These are phyloP conservation scores for Didymella sp. DNA, from an alignment of 2,329 filamentous ascomycete genomes.

Conservation along the genomic window DNA sequence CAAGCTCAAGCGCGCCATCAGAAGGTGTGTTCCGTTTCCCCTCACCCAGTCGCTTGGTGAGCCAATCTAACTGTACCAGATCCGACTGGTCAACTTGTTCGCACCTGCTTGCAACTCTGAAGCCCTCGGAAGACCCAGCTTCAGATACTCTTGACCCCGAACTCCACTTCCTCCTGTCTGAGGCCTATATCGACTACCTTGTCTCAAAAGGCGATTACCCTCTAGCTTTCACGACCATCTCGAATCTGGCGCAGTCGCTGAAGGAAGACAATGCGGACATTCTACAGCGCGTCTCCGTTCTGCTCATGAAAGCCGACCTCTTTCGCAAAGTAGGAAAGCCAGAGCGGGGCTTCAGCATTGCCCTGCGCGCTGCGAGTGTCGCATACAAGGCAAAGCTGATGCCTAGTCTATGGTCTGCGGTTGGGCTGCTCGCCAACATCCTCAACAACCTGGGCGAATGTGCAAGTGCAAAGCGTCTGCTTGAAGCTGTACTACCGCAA, in stretches of 20 bases:
- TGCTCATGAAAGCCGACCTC: constrained; percentile 75
- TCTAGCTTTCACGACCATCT: constrained; percentile 62
- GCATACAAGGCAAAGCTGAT: constrained; percentile 74
- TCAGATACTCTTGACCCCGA: constrained; percentile 62
- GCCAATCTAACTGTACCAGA: constrained; percentile 42
- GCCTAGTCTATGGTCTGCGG: constrained; percentile 74
- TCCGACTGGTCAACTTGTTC: constrained; percentile 64
- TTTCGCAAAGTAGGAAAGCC: constrained; percentile 72
- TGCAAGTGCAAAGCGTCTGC: constrained; percentile 67
- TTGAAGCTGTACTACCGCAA: constrained; percentile 75
- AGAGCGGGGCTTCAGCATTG: constrained; percentile 77
- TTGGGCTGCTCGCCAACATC: constrained; percentile 71
- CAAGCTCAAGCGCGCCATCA: constrained; percentile 68
- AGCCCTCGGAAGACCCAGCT: constrained; percentile 50
- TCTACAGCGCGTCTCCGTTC: constrained; percentile 71
- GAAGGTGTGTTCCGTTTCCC: constrained; percentile 47
- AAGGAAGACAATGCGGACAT: constrained; percentile 67
- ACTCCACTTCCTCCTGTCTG: constrained; percentile 64
- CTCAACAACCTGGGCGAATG: constrained; percentile 76
- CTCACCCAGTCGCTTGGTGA: neutral
- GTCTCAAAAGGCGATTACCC: constrained; percentile 61
- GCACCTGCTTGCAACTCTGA: constrained; percentile 64
- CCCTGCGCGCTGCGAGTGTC: constrained; percentile 75
- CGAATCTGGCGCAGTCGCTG: constrained; percentile 58
- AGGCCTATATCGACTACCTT: constrained; percentile 66